Evolutionary conservation across 176 grass and related monocot species (phyloP).

Genomic region (Alopecurus myosuroides): DNA sequence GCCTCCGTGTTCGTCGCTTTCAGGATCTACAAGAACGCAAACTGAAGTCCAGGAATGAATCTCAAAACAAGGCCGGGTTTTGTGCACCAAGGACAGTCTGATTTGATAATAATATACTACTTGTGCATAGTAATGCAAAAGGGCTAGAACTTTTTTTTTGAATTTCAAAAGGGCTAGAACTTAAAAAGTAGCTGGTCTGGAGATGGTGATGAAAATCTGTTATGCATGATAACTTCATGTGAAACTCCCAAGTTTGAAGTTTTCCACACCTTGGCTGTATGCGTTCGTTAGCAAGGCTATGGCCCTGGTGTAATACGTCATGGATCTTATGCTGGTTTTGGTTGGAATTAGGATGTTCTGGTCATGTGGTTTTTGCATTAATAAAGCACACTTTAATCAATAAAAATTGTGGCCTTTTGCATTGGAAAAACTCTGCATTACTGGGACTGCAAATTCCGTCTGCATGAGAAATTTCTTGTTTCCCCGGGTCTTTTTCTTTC

Average conservation of each 20-base stretch:
- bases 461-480: not conserved
- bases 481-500: too few species aligned
- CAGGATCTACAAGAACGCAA: constrained; percentile 67
- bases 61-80: constrained; percentile 9
- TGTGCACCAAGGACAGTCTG: constrained; percentile 12
- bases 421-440: not conserved
- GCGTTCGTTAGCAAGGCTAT: not conserved
- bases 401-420: too few species aligned
- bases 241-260: constrained; percentile 8
- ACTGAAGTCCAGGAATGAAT: constrained; percentile 26
- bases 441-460: not conserved
- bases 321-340: not conserved
- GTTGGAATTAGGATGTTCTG: constrained; percentile 17
- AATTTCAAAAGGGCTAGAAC: constrained; percentile 25
- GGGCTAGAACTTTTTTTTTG: constrained; percentile 26
- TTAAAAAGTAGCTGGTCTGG: constrained; percentile 14
- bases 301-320: not conserved
- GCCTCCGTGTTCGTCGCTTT: constrained; percentile 66
- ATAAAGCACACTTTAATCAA: too few species aligned
- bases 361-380: not conserved
- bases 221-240: not conserved
- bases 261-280: not conserved
- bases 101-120: constrained; percentile 39
- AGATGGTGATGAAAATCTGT: constrained; percentile 26
- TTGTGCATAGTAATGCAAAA: constrained; percentile 36